Percentiles rank a stretch among this genome's conserved stretches.
Conservation (phyloP, 768 basidiomycete genomes). For the Calocybe cyanea region DNA sequence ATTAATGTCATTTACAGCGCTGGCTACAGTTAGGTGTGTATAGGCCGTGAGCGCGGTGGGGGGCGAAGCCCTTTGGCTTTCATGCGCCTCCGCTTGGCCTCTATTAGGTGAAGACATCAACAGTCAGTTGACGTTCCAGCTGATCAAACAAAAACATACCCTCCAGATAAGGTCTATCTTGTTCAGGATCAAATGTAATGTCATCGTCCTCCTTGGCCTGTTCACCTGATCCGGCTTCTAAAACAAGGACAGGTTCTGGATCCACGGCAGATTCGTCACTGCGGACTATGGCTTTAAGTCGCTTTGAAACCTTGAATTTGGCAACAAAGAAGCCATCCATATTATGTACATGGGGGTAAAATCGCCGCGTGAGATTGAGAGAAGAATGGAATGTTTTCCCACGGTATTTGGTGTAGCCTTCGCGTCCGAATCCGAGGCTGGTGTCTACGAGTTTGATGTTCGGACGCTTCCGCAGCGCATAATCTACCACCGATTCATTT, state of each 20-base stretch:
- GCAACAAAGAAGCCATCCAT: conserved; percentile 99
- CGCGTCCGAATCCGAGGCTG: conserved; percentile 88
- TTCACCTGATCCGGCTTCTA: conserved; percentile 25
- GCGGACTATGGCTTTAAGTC: conserved; percentile 43
- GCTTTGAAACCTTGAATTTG: conserved; percentile 93
- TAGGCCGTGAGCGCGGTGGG: conserved; percentile 44
- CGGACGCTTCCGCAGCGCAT: conserved; percentile 92
- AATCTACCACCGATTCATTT: conserved; percentile 97
- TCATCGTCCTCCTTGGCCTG: conserved; percentile 34
- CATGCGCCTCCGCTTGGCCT: conserved; percentile 70
- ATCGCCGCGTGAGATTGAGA: conserved; percentile 78
- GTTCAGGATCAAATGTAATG: conserved; percentile 66
- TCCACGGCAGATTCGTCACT: conserved; percentile 24
- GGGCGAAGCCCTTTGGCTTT: conserved; percentile 72
- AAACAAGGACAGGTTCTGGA: conserved; percentile 5
- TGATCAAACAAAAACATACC: conserved; percentile 45
- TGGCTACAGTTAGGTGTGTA: conserved; percentile 7
- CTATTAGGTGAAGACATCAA: conserved; percentile 30
- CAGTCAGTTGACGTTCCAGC: conserved; percentile 11
- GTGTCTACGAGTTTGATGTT: conserved; percentile 91
- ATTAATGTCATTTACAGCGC: no score
- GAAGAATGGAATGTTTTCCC: conserved; percentile 86
- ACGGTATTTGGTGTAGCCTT: conserved; percentile 86
- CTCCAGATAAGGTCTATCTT: conserved; percentile 73
- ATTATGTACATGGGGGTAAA: conserved; percentile 97